Percentiles rank a stretch among this genome's conserved stretches.
Evolutionary conservation across 2,329 filamentous ascomycete genomes (phyloP).

Genomic region (Verticillium tricorpus): DNA sequence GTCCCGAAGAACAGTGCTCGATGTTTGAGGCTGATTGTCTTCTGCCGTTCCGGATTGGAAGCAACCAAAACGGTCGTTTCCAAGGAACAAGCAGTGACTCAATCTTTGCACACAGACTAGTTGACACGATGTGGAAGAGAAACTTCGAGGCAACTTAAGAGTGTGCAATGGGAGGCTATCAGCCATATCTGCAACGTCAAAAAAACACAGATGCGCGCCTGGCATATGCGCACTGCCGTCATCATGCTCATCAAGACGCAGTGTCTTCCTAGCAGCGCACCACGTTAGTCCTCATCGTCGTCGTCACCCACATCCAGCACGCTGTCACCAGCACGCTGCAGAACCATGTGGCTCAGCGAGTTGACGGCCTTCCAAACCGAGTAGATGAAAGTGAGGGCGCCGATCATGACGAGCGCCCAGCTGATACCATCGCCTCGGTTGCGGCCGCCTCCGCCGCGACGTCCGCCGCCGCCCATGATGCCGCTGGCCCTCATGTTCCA

Average conservation of each 20-base stretch:
- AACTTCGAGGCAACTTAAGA: slow-evolving; percentile 91
- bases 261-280: neutral
- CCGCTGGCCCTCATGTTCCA: slow-evolving; percentile 66
- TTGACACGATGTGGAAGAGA: slow-evolving; percentile 79
- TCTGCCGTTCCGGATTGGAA: slow-evolving; percentile 17
- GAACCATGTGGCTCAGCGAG: slow-evolving; percentile 64
- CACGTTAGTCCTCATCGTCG: slow-evolving; percentile 37
- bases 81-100: slow-evolving; percentile 40
- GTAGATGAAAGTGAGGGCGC: slow-evolving; percentile 77
- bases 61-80: slow-evolving; percentile 48
- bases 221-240: neutral
- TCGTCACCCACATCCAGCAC: slow-evolving; percentile 75
- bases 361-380: slow-evolving; percentile 79
- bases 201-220: neutral
- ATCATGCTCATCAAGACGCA: neutral
- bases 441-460: slow-evolving; percentile 62
- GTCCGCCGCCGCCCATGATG: slow-evolving; percentile 44
- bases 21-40: slow-evolving; percentile 8
- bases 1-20: slow-evolving; percentile 5
- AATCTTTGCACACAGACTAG: slow-evolving; percentile 96
- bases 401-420: slow-evolving; percentile 74
- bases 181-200: neutral
- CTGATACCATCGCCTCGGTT: slow-evolving; percentile 75
- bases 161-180: slow-evolving; percentile 59
- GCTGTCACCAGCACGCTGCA: slow-evolving; percentile 72